phyloP scores from a whole-genome alignment of 73 alveolate genomes.

The Uronychia setigera region DNA sequence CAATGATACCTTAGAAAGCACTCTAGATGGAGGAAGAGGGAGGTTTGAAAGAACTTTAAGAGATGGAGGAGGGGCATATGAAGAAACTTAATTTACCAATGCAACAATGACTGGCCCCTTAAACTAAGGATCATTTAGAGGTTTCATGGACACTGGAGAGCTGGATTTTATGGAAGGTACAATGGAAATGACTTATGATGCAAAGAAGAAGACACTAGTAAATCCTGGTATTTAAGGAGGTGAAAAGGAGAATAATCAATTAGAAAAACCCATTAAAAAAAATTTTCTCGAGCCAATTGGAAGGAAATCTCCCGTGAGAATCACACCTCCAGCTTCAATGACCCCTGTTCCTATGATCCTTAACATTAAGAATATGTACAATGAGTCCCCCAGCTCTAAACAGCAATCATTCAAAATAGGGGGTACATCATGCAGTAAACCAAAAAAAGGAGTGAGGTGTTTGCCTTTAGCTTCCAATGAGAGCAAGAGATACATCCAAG shows the following conservation, averaged over 20 bases:
- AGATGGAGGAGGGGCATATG: not conserved
- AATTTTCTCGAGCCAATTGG: not conserved
- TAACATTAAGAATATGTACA: not conserved
- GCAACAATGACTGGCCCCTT: no score
- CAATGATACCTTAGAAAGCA: no score
- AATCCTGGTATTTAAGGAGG: not conserved
- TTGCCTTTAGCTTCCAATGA: not conserved
- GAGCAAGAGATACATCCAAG: not conserved
- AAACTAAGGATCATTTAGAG: no score
- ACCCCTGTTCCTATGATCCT: not conserved
- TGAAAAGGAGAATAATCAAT: not conserved
- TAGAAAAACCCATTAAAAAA: not conserved
- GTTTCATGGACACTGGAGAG: not conserved
- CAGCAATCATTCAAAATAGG: not conserved
- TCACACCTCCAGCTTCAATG: not conserved
- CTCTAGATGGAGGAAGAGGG: no score
- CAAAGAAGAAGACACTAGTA: not conserved
- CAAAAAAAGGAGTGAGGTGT: no score
- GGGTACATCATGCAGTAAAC: not conserved
- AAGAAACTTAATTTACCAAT: not conserved
- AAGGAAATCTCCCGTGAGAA: not conserved
- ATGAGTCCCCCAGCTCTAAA: not conserved
- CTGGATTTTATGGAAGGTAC: not conserved
- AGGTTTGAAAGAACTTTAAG: not conserved
- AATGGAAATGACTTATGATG: not conserved